A percentile compares a stretch with the other conserved stretches of the same genome.
These are phyloP conservation scores for Phytophthora pini DNA, from an alignment of 352 stramenopile species.

Conservation along the genomic window DNA sequence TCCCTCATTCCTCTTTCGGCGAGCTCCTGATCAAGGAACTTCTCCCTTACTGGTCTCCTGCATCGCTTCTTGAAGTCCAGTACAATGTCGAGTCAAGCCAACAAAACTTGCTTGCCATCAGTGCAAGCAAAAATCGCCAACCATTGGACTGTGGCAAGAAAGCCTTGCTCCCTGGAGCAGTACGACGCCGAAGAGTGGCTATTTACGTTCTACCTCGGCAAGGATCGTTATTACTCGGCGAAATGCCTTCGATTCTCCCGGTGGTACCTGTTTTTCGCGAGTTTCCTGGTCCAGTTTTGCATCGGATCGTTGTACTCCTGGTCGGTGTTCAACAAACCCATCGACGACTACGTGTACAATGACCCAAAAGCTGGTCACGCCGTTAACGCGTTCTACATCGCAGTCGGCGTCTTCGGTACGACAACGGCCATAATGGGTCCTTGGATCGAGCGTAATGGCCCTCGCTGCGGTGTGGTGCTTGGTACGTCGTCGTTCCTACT, in stretches of 20 bases:
- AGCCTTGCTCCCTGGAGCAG: slow-evolving; percentile 56
- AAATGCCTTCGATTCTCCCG: slow-evolving; percentile 54
- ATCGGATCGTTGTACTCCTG: slow-evolving; percentile 77
- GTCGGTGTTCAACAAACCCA: slow-evolving; percentile 78
- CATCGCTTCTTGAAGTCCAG: too few relatives aligned
- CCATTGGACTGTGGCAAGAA: slow-evolving; percentile 61
- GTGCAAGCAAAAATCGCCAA: slow-evolving; percentile 30
- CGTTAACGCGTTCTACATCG: slow-evolving; percentile 79
- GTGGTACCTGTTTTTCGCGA: slow-evolving; percentile 71
- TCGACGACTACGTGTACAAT: slow-evolving; percentile 57
- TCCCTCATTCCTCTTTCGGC: slow-evolving; percentile 21
- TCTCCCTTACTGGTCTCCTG: slow-evolving; percentile 1
- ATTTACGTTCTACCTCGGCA: slow-evolving; percentile 64
- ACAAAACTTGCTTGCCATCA: slow-evolving; percentile 21
- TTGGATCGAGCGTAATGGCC: slow-evolving; percentile 73
- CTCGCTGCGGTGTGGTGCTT: slow-evolving; percentile 55
- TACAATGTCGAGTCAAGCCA: background rate
- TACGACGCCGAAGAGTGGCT: slow-evolving; percentile 71
- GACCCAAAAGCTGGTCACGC: slow-evolving; percentile 50
- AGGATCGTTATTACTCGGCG: slow-evolving; percentile 56
- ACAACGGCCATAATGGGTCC: slow-evolving; percentile 76
- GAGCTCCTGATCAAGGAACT: background rate
- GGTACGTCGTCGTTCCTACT: slow-evolving; percentile 57
- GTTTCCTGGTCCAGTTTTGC: slow-evolving; percentile 75
- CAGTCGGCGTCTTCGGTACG: slow-evolving; percentile 62